Evolutionary conservation across 2,329 filamentous ascomycete species (phyloP).

Genomic region (Aspergillus versicolor): DNA sequence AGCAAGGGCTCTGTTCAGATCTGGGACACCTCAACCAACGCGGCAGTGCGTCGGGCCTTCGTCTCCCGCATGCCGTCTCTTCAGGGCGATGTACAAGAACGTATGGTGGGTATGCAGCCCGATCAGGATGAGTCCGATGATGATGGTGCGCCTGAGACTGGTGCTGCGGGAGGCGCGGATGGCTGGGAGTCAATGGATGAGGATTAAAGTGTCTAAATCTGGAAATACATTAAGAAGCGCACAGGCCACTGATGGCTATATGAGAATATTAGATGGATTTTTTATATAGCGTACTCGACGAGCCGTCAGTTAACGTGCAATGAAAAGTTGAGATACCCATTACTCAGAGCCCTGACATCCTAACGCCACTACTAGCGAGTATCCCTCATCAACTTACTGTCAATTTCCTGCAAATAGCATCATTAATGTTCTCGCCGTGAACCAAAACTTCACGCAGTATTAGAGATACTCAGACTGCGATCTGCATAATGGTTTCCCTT

Average conservation of each 20-base stretch:
- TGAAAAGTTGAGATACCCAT: conserved; percentile 25
- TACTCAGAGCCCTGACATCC: neutral
- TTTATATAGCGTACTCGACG: neutral
- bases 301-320: conserved; percentile 6
- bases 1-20: conserved; percentile 91
- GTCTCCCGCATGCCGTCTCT: conserved; percentile 65
- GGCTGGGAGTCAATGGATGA: conserved; percentile 59
- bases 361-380: neutral
- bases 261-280: conserved; percentile 3
- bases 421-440: neutral
- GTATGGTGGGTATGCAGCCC: conserved; percentile 70
- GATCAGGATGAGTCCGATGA: conserved; percentile 67
- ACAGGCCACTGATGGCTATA: neutral
- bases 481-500: neutral
- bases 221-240: neutral
- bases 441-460: no score
- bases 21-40: conserved; percentile 96
- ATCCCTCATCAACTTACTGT: neutral
- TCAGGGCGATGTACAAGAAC: conserved; percentile 67
- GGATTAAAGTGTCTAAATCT: conserved; percentile 35
- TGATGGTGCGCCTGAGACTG: conserved; percentile 55
- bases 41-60: conserved; percentile 79
- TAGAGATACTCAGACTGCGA: no score
- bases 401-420: neutral
- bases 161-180: conserved; percentile 48